phyloP scores from a whole-genome alignment of 2,329 filamentous ascomycete species.

The Pezicula carpinea region DNA sequence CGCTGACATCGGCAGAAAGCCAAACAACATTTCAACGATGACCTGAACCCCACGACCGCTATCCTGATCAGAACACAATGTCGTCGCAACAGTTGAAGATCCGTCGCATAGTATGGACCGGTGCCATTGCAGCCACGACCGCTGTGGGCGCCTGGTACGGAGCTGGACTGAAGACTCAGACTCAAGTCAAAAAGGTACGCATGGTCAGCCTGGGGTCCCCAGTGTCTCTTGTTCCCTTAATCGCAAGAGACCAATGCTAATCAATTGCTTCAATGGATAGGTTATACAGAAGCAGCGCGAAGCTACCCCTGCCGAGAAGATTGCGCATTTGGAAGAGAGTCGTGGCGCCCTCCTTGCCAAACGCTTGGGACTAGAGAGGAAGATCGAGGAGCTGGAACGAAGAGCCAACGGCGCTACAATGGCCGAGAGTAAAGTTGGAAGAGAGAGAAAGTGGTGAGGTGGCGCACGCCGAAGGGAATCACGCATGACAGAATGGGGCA shows the following conservation, averaged over 20 bases:
- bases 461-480: neutral
- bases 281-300: slow-evolving; percentile 40
- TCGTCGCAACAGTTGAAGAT: slow-evolving; percentile 30
- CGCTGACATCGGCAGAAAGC: neutral
- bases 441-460: slow-evolving; percentile 11
- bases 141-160: slow-evolving; percentile 55
- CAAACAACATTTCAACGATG: neutral
- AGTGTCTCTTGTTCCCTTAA: neutral
- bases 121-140: slow-evolving; percentile 49
- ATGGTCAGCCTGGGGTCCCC: neutral
- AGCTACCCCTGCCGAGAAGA: slow-evolving; percentile 47
- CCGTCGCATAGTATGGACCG: slow-evolving; percentile 48
- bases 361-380: slow-evolving; percentile 46
- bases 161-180: slow-evolving; percentile 49
- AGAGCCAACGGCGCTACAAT: slow-evolving; percentile 32
- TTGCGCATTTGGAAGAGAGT: slow-evolving; percentile 44
- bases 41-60: neutral
- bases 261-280: slow-evolving; percentile 23
- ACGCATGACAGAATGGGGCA: neutral
- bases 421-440: slow-evolving; percentile 24
- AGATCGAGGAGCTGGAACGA: slow-evolving; percentile 43
- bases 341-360: slow-evolving; percentile 36
- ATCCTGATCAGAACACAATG: neutral
- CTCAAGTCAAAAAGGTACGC: slow-evolving; percentile 46
- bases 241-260: neutral